Evolutionary conservation across 225 moss, liverwort and hornwort genomes (phyloP).

Genomic region (Pseudoscleropodium purum): DNA sequence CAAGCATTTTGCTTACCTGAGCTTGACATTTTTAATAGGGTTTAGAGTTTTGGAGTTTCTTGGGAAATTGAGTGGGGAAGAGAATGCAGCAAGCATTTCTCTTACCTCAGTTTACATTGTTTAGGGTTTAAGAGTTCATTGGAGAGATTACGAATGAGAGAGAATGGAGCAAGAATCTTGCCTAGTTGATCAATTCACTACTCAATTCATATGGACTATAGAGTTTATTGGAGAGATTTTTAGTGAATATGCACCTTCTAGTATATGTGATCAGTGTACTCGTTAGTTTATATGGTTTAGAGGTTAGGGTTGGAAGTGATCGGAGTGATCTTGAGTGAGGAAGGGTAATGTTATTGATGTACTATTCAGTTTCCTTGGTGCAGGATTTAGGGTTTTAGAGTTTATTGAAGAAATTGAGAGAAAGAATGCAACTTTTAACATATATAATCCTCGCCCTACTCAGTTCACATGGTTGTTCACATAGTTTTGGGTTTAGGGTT

Average conservation of each 20-base stretch:
- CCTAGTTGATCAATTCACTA: background rate
- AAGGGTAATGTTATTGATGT: background rate
- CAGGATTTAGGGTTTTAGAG: background rate
- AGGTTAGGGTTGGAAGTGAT: background rate
- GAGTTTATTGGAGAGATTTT: background rate
- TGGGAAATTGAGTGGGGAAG: background rate
- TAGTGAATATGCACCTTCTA: background rate
- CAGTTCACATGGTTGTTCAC: background rate
- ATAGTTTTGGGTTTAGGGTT: background rate
- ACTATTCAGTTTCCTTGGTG: background rate
- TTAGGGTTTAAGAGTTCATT: background rate
- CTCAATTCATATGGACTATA: too few species aligned
- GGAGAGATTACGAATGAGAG: background rate
- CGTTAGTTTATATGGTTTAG: background rate
- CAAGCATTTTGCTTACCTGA: background rate
- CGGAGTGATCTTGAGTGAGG: background rate
- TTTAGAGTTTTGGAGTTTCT: background rate
- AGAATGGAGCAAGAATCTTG: background rate
- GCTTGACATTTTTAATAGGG: background rate
- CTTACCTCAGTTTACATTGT: too few species aligned
- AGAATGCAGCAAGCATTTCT: background rate
- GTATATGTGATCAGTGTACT: background rate
- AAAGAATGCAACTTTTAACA: background rate
- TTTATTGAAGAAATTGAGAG: background rate
- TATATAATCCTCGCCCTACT: background rate